These are phyloP conservation scores for Monilinia laxa DNA, from an alignment of 2,329 filamentous ascomycete genomes.

Conservation along the genomic window DNA sequence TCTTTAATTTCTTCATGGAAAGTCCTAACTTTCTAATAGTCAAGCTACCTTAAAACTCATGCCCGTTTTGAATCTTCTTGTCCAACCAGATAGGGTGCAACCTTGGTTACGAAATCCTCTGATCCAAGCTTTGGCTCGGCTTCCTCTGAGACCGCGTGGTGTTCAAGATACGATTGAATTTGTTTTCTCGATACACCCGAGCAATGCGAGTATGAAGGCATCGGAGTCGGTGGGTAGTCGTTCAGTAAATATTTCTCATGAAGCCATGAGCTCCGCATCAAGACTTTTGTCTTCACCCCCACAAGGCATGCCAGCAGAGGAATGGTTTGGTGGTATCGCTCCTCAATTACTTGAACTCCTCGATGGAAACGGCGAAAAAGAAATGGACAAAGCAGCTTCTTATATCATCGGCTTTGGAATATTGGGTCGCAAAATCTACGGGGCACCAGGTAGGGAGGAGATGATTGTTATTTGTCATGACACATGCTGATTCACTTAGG, in stretches of 20 bases:
- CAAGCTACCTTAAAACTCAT: conserved; percentile 56
- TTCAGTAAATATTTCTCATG: conserved; percentile 65
- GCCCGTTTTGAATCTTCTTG: conserved; percentile 60
- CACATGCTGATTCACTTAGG: conserved; percentile 42
- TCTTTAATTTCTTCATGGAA: background rate
- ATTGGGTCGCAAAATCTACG: conserved; percentile 60
- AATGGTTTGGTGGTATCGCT: conserved; percentile 61
- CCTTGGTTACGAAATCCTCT: conserved; percentile 59
- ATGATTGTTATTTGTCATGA: conserved; percentile 32
- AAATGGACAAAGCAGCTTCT: conserved; percentile 57
- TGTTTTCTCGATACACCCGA: conserved; percentile 65
- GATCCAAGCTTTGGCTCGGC: conserved; percentile 55
- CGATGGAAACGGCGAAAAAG: conserved; percentile 58
- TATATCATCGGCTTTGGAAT: conserved; percentile 67
- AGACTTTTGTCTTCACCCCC: conserved; percentile 62
- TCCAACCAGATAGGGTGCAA: conserved; percentile 60
- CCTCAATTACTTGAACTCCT: conserved; percentile 62
- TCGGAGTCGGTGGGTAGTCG: conserved; percentile 41
- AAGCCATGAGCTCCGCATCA: conserved; percentile 64
- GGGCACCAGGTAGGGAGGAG: conserved; percentile 56
- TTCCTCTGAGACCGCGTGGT: conserved; percentile 62
- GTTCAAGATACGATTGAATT: conserved; percentile 70
- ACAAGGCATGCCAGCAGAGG: conserved; percentile 50
- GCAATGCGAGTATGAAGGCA: conserved; percentile 30
- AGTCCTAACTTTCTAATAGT: conserved; percentile 33